Conservation (phyloP, 768 basidiomycete species). For the Xerocomus spinulosus region DNA sequence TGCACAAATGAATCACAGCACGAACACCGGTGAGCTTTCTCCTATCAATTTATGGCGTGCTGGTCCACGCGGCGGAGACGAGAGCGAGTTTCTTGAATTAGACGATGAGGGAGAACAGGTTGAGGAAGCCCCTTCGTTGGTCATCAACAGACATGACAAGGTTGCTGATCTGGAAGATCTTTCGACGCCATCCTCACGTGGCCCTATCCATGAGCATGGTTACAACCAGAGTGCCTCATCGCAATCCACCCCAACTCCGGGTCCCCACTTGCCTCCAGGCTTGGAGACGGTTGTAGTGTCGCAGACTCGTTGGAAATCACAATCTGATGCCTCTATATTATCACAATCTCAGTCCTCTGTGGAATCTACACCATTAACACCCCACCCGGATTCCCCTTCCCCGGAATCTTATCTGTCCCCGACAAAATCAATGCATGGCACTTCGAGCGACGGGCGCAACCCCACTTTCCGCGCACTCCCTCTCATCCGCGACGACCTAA, state of each 20-base stretch:
- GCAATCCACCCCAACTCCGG: constrained; percentile 9
- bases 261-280: constrained; percentile 15
- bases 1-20: neutral
- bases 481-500: constrained; percentile 65
- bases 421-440: constrained; percentile 14
- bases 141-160: constrained; percentile 23
- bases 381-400: constrained; percentile 28
- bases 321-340: constrained; percentile 16
- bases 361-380: constrained; percentile 15
- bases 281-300: constrained; percentile 17
- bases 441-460: constrained; percentile 23
- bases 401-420: constrained; percentile 30
- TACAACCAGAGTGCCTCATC: constrained; percentile 9
- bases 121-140: constrained; percentile 10
- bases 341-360: constrained; percentile 23
- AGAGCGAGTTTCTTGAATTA: constrained; percentile 64
- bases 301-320: constrained; percentile 22
- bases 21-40: constrained; percentile 1
- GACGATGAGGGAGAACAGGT: constrained; percentile 32
- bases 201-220: constrained; percentile 7
- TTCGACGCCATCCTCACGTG: constrained; percentile 41
- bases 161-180: constrained; percentile 48
- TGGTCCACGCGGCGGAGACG: constrained; percentile 24
- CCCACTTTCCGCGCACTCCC: constrained; percentile 69
- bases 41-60: constrained; percentile 10